These are phyloP conservation scores for Apiotrichum gamsii DNA, from an alignment of 1,284 basidiomycete genomes.

Conservation along the genomic window DNA sequence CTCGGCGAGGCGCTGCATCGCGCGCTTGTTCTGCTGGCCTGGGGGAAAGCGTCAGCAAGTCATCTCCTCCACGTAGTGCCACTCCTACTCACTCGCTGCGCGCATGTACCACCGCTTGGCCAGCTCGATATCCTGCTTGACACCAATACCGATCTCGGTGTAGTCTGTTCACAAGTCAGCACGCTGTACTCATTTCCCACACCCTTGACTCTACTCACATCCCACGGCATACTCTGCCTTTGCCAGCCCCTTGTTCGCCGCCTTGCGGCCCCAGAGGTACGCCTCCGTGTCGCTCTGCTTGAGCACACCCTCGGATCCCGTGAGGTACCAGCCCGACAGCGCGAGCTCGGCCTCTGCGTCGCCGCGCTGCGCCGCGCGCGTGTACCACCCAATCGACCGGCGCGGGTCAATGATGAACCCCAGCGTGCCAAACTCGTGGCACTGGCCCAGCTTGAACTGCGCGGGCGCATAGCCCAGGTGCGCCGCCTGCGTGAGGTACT, in stretches of 20 bases:
- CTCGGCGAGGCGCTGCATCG: slow-evolving; percentile 87
- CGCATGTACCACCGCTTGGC: slow-evolving; percentile 99
- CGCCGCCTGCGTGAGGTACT: slow-evolving; percentile 83
- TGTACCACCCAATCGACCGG: slow-evolving; percentile 96
- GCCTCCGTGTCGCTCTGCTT: slow-evolving; percentile 98
- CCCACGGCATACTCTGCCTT: slow-evolving; percentile 96
- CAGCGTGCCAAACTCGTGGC: slow-evolving; percentile 86
- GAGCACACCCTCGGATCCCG: slow-evolving; percentile 87
- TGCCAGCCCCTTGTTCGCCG: slow-evolving; percentile 84
- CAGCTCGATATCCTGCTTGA: slow-evolving; percentile 90
- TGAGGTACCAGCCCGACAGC: slow-evolving; percentile 94
- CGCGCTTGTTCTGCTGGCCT: slow-evolving; percentile 45
- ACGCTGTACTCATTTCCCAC: too few relatives aligned
- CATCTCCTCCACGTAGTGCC: too few relatives aligned
- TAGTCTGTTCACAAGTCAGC: slow-evolving; percentile 58
- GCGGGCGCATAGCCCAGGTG: slow-evolving; percentile 89
- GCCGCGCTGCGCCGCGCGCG: slow-evolving; percentile 92
- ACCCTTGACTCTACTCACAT: slow-evolving; percentile 45
- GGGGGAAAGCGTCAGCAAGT: slow-evolving; percentile 1
- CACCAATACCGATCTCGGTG: slow-evolving; percentile 94
- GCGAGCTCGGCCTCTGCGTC: slow-evolving; percentile 92
- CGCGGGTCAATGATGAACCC: slow-evolving; percentile 89
- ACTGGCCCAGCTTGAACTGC: slow-evolving; percentile 91
- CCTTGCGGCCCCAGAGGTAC: slow-evolving; percentile 89
- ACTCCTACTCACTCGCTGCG: slow-evolving; percentile 67